phyloP scores from a whole-genome alignment of 768 basidiomycete genomes.

The Tricholoma hemisulphureum region DNA sequence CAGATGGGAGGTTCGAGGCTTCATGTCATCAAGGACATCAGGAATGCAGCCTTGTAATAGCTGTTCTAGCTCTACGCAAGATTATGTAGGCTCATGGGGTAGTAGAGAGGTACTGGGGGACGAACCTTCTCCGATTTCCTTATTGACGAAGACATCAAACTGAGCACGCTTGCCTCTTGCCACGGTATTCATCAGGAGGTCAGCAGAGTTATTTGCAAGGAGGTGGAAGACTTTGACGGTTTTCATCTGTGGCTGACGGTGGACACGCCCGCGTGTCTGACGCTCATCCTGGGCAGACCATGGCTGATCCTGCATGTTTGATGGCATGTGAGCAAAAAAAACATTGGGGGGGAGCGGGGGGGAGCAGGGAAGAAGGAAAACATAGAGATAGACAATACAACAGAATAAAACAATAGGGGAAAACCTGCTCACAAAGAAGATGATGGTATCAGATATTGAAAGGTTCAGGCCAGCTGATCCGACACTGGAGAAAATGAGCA shows the following conservation, averaged over 20 bases:
- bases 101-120: background rate
- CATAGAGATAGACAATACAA: too few species aligned
- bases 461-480: conserved; percentile 24
- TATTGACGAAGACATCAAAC: conserved; percentile 16
- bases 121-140: conserved; percentile 9
- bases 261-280: conserved; percentile 12
- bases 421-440: conserved; percentile 27
- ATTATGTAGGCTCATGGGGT: background rate
- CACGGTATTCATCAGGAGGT: conserved; percentile 12
- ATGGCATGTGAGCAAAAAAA: too few species aligned
- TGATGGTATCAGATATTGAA: conserved; percentile 15
- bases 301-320: conserved; percentile 11
- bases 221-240: conserved; percentile 9
- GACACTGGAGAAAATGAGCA: conserved; percentile 23
- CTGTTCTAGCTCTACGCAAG: background rate
- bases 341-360: too few species aligned
- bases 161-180: conserved; percentile 12
- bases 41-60: background rate
- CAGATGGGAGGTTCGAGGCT: background rate
- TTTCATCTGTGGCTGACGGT: conserved; percentile 14
- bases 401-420: too few species aligned
- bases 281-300: conserved; percentile 17
- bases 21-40: background rate
- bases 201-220: conserved; percentile 11
- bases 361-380: too few species aligned